These are phyloP conservation scores for Apiospora koreana DNA, from an alignment of 2,329 filamentous ascomycete genomes.

Conservation along the genomic window DNA sequence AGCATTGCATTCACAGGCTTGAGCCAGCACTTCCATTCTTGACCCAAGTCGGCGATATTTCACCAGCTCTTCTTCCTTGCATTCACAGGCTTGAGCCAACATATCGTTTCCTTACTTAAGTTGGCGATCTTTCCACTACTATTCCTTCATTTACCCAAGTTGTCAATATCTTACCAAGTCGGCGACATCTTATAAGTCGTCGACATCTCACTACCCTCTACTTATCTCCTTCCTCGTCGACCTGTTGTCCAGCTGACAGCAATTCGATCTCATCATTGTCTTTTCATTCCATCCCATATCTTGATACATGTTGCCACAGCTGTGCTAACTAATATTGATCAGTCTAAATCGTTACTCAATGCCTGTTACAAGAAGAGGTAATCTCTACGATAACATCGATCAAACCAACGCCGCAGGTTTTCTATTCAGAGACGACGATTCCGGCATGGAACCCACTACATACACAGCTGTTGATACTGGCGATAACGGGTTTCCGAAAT, in stretches of 20 bases:
- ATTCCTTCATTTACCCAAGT: no score
- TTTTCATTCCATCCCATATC: neutral
- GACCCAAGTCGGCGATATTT: slow-evolving; percentile 21
- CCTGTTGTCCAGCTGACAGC: neutral
- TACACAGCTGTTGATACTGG: slow-evolving; percentile 72
- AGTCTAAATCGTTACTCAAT: slow-evolving; percentile 92
- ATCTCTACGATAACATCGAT: slow-evolving; percentile 71
- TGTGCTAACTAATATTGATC: slow-evolving; percentile 15
- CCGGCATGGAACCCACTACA: slow-evolving; percentile 61
- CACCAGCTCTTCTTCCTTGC: slow-evolving; percentile 6
- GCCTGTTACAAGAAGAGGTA: slow-evolving; percentile 76
- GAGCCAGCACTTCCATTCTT: neutral
- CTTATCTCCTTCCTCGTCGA: neutral
- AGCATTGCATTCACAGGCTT: neutral
- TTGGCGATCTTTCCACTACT: no score
- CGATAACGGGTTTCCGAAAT: slow-evolving; percentile 85
- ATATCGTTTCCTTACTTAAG: no score
- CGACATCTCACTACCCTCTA: no score
- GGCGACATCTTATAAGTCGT: no score
- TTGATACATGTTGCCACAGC: neutral
- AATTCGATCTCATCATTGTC: neutral
- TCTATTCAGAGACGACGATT: slow-evolving; percentile 79
- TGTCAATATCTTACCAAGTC: no score
- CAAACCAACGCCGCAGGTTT: slow-evolving; percentile 85
- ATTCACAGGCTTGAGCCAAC: no score